Evolutionary conservation across 768 basidiomycete genomes (phyloP), one percentile per base, ranked within the genome.

Genomic region (Amanita pseudoporphyria): DNA sequence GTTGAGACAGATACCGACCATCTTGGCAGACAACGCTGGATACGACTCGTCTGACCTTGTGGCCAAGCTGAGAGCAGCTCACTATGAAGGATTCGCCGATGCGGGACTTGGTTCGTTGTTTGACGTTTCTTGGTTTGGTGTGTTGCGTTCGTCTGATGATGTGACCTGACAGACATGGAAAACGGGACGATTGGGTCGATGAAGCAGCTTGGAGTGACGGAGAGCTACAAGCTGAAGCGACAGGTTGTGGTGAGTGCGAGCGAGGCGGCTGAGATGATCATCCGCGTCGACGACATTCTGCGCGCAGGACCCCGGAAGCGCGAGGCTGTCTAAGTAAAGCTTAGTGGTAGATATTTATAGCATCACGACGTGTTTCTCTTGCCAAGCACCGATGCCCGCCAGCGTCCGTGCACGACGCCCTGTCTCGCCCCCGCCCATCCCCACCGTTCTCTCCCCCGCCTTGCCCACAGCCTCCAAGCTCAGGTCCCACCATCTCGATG

Each of bases 231-330:
- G 72, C 73, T 99, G 55, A 99, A 99, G 71, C 74, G 84, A 35
- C 94, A 97, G 66, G 94, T 98, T 1, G 85, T 99, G 3, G 68
- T 88, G 41, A 95, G 91, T 60, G 94, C 96, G 1, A 90, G 83
- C 51, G 96, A 99, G 63, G 96, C 94, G 14, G 87, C 91, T 1
- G 96, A 98, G 73, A 98, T 98, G 95, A 97, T 99, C 57, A 78
- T 99, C 55, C 79, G 95, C 49, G 92, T 95, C 44, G 94, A 97
- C 58, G 90, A 95, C 62, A 95, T 96, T 57, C 72, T 95, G 54
- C 76, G 90, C 45, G 79, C 87, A 16, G 74, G 92, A 40, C 93
- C 93, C 10, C 74, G 93, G 61, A 87, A 74, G 66, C 78, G 93
- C 46, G 93, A 96, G 62, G 87, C 81, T 47, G 79, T 82, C 52